Conservation (phyloP, 345 rosid genomes). For the Aegle marmelos region DNA sequence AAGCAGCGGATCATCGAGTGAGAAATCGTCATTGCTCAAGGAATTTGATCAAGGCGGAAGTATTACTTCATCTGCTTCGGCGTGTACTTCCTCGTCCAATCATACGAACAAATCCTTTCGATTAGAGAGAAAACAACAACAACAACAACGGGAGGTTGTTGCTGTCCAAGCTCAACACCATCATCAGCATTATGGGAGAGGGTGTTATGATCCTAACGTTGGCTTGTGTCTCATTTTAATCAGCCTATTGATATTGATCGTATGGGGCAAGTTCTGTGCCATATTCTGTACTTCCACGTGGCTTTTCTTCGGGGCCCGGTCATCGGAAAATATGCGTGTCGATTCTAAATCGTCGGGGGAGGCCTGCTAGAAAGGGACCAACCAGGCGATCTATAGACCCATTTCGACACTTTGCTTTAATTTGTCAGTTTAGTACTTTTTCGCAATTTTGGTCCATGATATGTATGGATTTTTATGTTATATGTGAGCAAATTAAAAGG, state of each 20-base stretch:
- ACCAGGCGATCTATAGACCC: not conserved
- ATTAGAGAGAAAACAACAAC: not conserved
- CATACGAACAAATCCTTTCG: not conserved
- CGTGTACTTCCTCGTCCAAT: not conserved
- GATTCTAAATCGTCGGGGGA: conserved; percentile 23
- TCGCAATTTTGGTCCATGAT: not conserved
- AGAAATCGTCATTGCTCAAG: not conserved
- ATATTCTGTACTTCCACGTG: conserved; percentile 48
- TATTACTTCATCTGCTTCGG: not conserved
- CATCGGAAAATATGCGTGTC: not conserved
- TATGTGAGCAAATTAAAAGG: not conserved
- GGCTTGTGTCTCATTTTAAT: conserved; percentile 30
- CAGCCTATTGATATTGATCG: conserved; percentile 32
- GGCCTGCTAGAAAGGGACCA: conserved; percentile 33
- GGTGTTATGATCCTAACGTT: not conserved
- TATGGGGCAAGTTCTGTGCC: conserved; percentile 56
- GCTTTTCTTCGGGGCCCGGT: conserved; percentile 28
- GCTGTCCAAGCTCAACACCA: not conserved
- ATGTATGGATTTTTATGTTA: no score
- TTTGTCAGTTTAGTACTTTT: not conserved
- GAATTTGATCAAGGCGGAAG: not conserved
- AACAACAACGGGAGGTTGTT: not conserved
- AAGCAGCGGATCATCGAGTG: not conserved
- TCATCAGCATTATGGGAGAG: conserved; percentile 1
- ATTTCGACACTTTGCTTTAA: not conserved